A percentile compares a stretch with the other conserved stretches of the same genome.
Evolutionary conservation across 2,329 filamentous ascomycete genomes (phyloP).

Genomic region (Aspergillus unguis): DNA sequence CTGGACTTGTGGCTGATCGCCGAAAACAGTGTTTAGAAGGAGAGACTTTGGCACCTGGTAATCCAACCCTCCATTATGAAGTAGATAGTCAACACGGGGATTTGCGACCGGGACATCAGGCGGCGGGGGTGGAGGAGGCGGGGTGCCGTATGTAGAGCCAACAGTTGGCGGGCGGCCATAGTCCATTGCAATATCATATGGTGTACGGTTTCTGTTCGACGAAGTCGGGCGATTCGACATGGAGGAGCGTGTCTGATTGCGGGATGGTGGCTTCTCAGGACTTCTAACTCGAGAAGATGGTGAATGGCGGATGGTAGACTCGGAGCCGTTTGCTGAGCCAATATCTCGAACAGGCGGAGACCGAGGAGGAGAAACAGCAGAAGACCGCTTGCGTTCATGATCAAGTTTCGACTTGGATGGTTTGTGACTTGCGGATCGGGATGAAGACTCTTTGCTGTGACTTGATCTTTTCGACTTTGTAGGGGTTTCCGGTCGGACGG

Average conservation of each 20-base stretch:
- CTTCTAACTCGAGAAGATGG: conserved; percentile 28
- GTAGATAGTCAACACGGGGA: conserved; percentile 85
- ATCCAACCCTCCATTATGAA: conserved; percentile 80
- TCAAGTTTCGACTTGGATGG: conserved; percentile 32
- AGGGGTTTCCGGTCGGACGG: conserved; percentile 35
- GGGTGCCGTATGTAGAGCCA: conserved; percentile 34
- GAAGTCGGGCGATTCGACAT: conserved; percentile 23
- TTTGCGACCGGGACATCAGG: conserved; percentile 64
- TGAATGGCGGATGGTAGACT: conserved; percentile 45
- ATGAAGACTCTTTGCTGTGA: conserved; percentile 32
- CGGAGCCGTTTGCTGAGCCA: conserved; percentile 41
- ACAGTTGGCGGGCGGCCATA: conserved; percentile 30
- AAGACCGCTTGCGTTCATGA: conserved; percentile 33
- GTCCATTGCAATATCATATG: conserved; percentile 36
- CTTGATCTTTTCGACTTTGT: conserved; percentile 35
- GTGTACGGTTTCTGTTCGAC: conserved; percentile 28
- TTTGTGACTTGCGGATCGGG: conserved; percentile 36
- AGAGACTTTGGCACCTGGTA: conserved; percentile 71
- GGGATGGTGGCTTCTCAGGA: conserved; percentile 34
- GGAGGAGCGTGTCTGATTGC: conserved; percentile 33
- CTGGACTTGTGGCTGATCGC: conserved; percentile 60
- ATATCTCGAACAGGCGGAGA: conserved; percentile 37
- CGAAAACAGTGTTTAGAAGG: conserved; percentile 49
- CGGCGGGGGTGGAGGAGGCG: conserved; percentile 73
- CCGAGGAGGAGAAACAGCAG: conserved; percentile 31